A percentile compares a stretch with the other conserved stretches of the same genome.
Evolutionary conservation across 75 land plant species (phyloP).

Genomic region (Picea glauca): DNA sequence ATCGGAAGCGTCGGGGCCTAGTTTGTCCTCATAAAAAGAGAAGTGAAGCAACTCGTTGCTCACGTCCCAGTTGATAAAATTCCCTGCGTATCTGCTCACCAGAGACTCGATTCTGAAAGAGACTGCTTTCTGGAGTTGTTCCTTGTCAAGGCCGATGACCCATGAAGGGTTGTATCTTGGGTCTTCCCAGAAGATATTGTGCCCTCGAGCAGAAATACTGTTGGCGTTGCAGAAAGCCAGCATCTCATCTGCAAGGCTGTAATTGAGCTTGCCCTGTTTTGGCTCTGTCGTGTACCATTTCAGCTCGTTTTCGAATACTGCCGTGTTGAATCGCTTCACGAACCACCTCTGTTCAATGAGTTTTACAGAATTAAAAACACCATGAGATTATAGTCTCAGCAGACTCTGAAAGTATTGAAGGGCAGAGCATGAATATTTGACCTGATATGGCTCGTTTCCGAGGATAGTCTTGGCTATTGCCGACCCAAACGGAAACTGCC

Average conservation of each 20-base stretch:
- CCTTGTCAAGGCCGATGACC: conserved; percentile 26
- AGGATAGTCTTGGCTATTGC: conserved; percentile 66
- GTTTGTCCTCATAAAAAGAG: conserved; percentile 41
- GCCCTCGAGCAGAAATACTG: conserved; percentile 37
- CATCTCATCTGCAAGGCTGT: conserved; percentile 53
- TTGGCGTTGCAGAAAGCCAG: conserved; percentile 29
- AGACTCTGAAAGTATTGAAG: too few species aligned
- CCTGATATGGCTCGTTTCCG: conserved; percentile 68
- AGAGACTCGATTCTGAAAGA: conserved; percentile 31
- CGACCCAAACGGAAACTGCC: conserved; percentile 78
- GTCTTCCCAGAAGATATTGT: conserved; percentile 65
- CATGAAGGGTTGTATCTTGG: conserved; percentile 38
- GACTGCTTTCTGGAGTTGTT: conserved; percentile 24
- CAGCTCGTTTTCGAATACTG: conserved; percentile 86
- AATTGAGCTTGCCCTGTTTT: conserved; percentile 52
- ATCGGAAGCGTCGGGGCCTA: conserved; percentile 24
- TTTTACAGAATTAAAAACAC: not conserved
- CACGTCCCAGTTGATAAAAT: conserved; percentile 62
- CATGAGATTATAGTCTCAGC: too few species aligned
- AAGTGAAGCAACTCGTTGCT: conserved; percentile 64
- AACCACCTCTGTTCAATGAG: conserved; percentile 64
- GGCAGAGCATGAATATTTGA: not conserved
- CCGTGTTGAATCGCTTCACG: conserved; percentile 72
- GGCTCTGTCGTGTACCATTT: conserved; percentile 86
- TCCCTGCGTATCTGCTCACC: conserved; percentile 33